Evolutionary conservation across 495 filamentous ascomycete genomes (phyloP), one percentile per base, ranked within the genome.

Genomic region (Glonium stellatum): DNA sequence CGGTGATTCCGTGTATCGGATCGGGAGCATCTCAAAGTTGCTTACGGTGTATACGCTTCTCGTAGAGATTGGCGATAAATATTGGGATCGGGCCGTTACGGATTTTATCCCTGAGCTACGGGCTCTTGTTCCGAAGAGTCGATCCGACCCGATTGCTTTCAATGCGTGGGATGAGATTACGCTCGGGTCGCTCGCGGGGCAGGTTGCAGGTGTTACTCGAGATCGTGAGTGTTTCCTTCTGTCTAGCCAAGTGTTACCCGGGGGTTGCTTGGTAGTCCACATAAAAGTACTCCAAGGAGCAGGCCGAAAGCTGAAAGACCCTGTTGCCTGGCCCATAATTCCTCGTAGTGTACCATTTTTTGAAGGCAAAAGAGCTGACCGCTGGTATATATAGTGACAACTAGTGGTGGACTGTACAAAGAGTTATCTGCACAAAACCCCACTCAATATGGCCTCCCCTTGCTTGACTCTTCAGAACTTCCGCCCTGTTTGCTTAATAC

Each of bases 21-120:
- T 67, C 37, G 64, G 56, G 13, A 67, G 64, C 50, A 54, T 67
- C 15, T 60, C 61, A 12, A 67, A 67, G 31, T 50, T 67, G 15
- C 47, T 60, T 52, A 64, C 64, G 19, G 57, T 58, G n/a, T 67
- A 67, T 44, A 44, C 57, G 5, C 36, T 63, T 35, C 49, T 67
- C 18, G 60, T 36, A 13, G 39, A 42, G 18, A 41, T 23, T 15
- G 63, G 63, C 0, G 18, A 55, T 25, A 39, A 31, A 9, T 36
- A 57, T 51, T 57, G 53, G 12, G 50, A 66, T 34, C n/a, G 58
- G 10, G 54, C 59, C 12, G 49, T 66, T 9, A 66, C 63, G 4
- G 42, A 59, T n/a, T 62, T 59, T 35, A 12, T 66, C 8, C 63
- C 63, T 12, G 60, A 66, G 27, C 63, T 66, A 8, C 47, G 34